Base-by-base conservation (phyloP, 2,329 filamentous ascomycete species). In the Fusarium haematococcum region DNA sequence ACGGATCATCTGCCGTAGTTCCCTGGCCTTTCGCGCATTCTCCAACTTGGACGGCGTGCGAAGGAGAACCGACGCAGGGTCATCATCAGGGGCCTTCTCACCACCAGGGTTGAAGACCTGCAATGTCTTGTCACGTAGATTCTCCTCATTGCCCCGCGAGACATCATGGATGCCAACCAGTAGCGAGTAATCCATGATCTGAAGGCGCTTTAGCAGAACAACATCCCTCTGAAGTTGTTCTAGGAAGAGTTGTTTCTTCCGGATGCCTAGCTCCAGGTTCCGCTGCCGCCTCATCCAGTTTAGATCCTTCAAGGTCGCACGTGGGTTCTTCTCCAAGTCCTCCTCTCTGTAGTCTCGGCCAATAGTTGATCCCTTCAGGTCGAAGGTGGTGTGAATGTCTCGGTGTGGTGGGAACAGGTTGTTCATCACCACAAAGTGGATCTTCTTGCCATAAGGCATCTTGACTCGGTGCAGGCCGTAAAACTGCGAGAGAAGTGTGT, bases 361-460 rank as follows among this genome's bases (percentile, higher is more conserved):
- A 75, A 98, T 91, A 1, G 96, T 98, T 8, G 97, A 98, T 10
- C 97, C 97, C 85, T 99, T 99, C 77, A 99, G 84, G 82, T 99
- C 97, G 80, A 98, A 99, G 4, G 95, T 99, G 80, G 95, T 92
- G 85, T 99, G 97, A 70, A 99, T 98, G 82, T 99, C 97, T 77
- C 96, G 91, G 84, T 99, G 97, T 8, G 97, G 96, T 14, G 97
- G 97, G 80, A 99, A 99, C 18, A 99, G 89, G 83, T 99, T 99
- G 87, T 99, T 99, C 97, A 99, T 99, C 81, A 99, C 95, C 69
- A 99, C 97, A 78, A 99, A 99, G 84, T 99, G 97, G 65, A 98
- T 98, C 86, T 99, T 99, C 81, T 96, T 93, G 72, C 97, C 97
- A 81, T 98, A 98, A 0, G 96, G 95, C 87, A 98, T 97, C 88